These are phyloP conservation scores for Leccinum huronense DNA, from an alignment of 1,284 basidiomycete species.

Conservation along the genomic window DNA sequence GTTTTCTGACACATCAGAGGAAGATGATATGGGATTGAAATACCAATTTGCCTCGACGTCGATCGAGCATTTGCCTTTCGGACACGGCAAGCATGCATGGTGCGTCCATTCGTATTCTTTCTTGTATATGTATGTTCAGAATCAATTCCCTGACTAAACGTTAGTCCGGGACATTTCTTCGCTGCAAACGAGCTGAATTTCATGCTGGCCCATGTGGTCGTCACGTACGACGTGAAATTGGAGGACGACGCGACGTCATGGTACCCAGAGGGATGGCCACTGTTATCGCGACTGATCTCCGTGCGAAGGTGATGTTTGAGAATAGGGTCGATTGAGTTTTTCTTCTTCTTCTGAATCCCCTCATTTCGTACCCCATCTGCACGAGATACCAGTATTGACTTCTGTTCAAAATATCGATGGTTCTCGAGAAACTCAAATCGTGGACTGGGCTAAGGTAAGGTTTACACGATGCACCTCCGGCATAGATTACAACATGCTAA, in stretches of 20 bases:
- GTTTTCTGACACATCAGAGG: slow-evolving; percentile 25
- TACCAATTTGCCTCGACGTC: slow-evolving; percentile 20
- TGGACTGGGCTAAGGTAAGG: background rate
- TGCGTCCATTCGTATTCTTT: background rate
- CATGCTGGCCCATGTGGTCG: slow-evolving; percentile 33
- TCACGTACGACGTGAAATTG: slow-evolving; percentile 34
- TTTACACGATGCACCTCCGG: background rate
- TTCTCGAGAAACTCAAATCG: background rate
- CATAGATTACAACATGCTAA: too few species aligned
- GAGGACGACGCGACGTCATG: slow-evolving; percentile 25
- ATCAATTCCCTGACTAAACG: too few species aligned
- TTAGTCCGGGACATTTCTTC: slow-evolving; percentile 20
- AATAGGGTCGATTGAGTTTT: slow-evolving; percentile 9
- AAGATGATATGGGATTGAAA: slow-evolving; percentile 14
- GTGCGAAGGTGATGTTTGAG: slow-evolving; percentile 20
- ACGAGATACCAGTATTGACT: background rate
- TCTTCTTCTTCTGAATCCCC: background rate
- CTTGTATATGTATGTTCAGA: background rate
- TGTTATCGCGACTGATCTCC: background rate
- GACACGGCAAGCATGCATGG: slow-evolving; percentile 20
- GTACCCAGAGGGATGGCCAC: slow-evolving; percentile 12
- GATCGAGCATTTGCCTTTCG: slow-evolving; percentile 16
- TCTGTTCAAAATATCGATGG: background rate
- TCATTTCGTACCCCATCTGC: background rate
- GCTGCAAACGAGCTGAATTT: slow-evolving; percentile 27